Evolutionary conservation across 768 basidiomycete genomes (phyloP), one percentile per base, ranked within the genome.

Genomic region (Russula vinacea): DNA sequence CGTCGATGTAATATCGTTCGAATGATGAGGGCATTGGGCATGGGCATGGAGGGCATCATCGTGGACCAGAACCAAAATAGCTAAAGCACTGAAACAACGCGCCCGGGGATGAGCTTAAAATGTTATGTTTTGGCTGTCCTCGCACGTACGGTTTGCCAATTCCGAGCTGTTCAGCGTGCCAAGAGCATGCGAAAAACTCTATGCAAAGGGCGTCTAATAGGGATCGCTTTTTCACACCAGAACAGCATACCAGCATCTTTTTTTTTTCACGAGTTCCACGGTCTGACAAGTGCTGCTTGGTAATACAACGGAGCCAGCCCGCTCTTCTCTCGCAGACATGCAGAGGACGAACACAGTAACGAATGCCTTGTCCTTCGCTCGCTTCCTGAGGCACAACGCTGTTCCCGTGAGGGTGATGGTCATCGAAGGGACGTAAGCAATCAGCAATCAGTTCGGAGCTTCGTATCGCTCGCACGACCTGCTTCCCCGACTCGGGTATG

Each of bases 381-480:
- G 2, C 53, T 39, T 54, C 32, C 9, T 53, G 5, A 29, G 29
- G 32, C 32, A 54, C 33, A 33, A 8, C 9, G n/a, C 29, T 29
- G 3, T 19, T 19, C 45, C 10, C n/a, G 47, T 14, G 5, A 24
- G 2, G 47, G 24, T 26, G 14, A 10, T 4, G 29, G 39, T 56
- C 39, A 56, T 56, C 39, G 39, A 56, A 56, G 10, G 39, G 16
- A 56, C 55, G 55, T 56, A 56, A 56, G 55, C 54, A 17, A 40
- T 39, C 17, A 7, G 7, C 7, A 29, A 29, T 29, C 29, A 29
- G 29, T 54, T 16, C 7, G 22, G 26, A 33, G 29, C 35, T n/a
- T n/a, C n/a, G n/a, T n/a, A n/a, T n/a, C n/a, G n/a, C n/a, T 35
- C 40, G 40, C 16, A 40, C 7, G 51, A 8, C 8, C 11, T n/a